phyloP scores from a whole-genome alignment of 2,329 filamentous ascomycete species.

The Xylaria polymorpha region DNA sequence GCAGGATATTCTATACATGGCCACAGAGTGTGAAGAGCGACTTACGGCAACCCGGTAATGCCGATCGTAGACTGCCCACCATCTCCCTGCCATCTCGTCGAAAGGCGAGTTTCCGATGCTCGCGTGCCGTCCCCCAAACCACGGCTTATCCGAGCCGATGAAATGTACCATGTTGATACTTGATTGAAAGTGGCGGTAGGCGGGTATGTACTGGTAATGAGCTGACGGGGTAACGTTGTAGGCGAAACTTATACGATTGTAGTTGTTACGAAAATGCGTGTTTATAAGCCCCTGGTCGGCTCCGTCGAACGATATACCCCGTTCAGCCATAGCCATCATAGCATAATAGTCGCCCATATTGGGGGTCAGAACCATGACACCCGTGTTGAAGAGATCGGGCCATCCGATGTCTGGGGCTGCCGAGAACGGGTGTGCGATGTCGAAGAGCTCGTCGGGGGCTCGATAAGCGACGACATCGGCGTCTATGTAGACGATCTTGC shows the following conservation, averaged over 20 bases:
- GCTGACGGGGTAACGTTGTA: constrained; percentile 98
- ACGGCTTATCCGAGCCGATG: constrained; percentile 92
- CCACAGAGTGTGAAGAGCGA: constrained; percentile 13
- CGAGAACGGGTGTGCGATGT: constrained; percentile 68
- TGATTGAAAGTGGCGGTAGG: constrained; percentile 91
- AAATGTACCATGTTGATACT: constrained; percentile 94
- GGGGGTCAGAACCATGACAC: constrained; percentile 90
- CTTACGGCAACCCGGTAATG: constrained; percentile 75
- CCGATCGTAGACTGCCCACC: constrained; percentile 94
- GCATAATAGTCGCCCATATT: constrained; percentile 90
- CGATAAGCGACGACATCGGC: constrained; percentile 91
- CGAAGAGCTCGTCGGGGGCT: constrained; percentile 92
- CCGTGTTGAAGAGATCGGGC: constrained; percentile 99
- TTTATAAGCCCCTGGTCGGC: constrained; percentile 96
- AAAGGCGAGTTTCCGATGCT: constrained; percentile 72
- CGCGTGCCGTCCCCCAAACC: constrained; percentile 73
- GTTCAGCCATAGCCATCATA: constrained; percentile 82
- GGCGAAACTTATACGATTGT: constrained; percentile 89
- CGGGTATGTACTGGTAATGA: constrained; percentile 97
- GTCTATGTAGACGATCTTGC: constrained; percentile 93
- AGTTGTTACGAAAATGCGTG: constrained; percentile 87
- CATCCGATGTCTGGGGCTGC: constrained; percentile 95
- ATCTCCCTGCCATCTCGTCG: constrained; percentile 84
- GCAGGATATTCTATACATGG: constrained; percentile 27
- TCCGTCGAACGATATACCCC: constrained; percentile 94